Conservation (phyloP, 306 rosid genomes). For the Malus domestica region DNA sequence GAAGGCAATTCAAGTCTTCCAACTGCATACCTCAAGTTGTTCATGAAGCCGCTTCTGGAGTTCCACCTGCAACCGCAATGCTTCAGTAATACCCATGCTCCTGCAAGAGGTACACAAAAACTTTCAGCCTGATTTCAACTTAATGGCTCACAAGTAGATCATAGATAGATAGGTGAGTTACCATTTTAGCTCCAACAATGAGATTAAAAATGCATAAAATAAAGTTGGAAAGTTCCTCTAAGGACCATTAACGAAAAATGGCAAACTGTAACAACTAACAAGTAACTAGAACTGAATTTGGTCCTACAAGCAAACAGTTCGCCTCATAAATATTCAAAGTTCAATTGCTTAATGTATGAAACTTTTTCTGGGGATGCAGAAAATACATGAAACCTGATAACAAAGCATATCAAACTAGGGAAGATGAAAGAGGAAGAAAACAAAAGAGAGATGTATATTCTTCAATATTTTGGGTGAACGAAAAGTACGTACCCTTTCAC, state of each 20-base stretch:
- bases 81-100: slow-evolving; percentile 81
- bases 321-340: not conserved
- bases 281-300: not conserved
- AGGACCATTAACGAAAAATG: not conserved
- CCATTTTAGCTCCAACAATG: no score
- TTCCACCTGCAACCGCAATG: slow-evolving; percentile 89
- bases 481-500: slow-evolving; percentile 51
- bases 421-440: not conserved
- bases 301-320: not conserved
- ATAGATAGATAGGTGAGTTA: no score
- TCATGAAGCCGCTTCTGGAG: slow-evolving; percentile 98
- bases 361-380: not conserved
- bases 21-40: slow-evolving; percentile 81
- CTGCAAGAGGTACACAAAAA: slow-evolving; percentile 31
- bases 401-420: not conserved
- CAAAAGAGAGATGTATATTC: not conserved
- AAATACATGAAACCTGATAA: not conserved
- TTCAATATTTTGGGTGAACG: not conserved
- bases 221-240: no score
- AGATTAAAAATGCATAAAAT: no score
- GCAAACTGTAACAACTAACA: not conserved
- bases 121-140: not conserved
- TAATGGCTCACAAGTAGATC: not conserved
- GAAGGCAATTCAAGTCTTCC: slow-evolving; percentile 1
- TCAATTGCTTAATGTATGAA: not conserved